A percentile compares a stretch with the other conserved stretches of the same genome.
These are phyloP conservation scores for Bassia scoparia DNA, from an alignment of 148 eudicot species.

Conservation along the genomic window DNA sequence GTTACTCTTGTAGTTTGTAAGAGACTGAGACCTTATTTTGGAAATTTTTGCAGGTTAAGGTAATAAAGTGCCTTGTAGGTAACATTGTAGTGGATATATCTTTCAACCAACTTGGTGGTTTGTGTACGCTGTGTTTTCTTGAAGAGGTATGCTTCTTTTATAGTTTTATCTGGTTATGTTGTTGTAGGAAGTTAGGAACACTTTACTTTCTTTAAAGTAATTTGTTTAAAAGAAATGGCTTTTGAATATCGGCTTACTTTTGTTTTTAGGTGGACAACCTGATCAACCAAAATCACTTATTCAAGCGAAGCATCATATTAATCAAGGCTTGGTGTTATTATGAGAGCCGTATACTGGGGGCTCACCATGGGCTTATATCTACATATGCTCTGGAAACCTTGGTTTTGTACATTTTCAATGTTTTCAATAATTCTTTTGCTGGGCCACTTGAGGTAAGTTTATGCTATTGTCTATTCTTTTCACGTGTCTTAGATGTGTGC, in stretches of 20 bases:
- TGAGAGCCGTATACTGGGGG: conserved; percentile 61
- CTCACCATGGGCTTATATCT: conserved; percentile 59
- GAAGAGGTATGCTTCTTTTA: conserved; percentile 46
- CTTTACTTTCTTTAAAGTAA: not conserved
- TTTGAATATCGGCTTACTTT: conserved; percentile 7
- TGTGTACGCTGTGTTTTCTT: conserved; percentile 63
- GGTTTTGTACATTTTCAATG: conserved; percentile 55
- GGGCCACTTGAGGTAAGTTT: conserved; percentile 53
- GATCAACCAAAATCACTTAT: conserved; percentile 47
- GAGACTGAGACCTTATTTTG: not conserved
- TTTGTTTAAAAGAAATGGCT: not conserved
- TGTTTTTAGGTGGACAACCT: conserved; percentile 42
- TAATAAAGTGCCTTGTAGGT: conserved; percentile 67
- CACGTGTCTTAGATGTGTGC: not conserved
- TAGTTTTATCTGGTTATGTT: conserved; percentile 10
- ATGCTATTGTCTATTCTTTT: not conserved
- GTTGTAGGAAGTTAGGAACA: not conserved
- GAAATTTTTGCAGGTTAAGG: conserved; percentile 49
- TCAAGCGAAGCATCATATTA: conserved; percentile 57
- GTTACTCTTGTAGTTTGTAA: not conserved
- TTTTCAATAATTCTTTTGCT: conserved; percentile 47
- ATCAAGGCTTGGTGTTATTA: conserved; percentile 70
- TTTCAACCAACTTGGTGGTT: conserved; percentile 59
- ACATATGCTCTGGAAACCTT: conserved; percentile 62
- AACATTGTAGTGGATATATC: conserved; percentile 66